Conservation (phyloP, 495 filamentous ascomycete genomes). For the Talaromyces adpressus region DNA sequence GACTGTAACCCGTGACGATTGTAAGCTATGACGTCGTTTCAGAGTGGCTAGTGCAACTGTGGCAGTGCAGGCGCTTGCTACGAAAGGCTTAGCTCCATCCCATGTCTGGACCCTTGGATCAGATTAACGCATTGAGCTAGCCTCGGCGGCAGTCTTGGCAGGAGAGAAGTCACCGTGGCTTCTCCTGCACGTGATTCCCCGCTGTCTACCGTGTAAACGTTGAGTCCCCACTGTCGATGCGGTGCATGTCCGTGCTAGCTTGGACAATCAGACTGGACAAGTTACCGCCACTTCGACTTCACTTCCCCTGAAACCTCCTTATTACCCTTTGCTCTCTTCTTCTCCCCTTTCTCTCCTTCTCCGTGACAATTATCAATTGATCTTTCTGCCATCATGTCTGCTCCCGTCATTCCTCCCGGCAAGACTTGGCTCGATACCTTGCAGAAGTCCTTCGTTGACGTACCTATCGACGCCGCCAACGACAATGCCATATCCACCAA, state of each 20-base stretch:
- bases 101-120: neutral
- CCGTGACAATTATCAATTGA: slow-evolving; percentile 1
- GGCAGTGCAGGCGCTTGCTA: neutral
- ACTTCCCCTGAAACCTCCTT: no score
- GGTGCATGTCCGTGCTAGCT: neutral
- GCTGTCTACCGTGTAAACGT: neutral
- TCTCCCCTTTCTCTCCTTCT: slow-evolving; percentile 7
- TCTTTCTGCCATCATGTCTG: slow-evolving; percentile 9
- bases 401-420: slow-evolving; percentile 44
- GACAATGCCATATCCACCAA: slow-evolving; percentile 72
- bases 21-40: neutral
- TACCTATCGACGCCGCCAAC: slow-evolving; percentile 63
- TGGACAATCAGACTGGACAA: neutral
- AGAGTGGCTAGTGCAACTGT: neutral
- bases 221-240: neutral
- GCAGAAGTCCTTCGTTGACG: slow-evolving; percentile 74
- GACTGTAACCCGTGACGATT: neutral
- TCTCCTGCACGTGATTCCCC: neutral
- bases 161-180: neutral
- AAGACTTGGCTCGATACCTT: slow-evolving; percentile 79
- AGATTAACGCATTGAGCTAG: neutral
- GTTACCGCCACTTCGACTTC: neutral
- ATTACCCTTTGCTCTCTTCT: slow-evolving; percentile 3
- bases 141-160: neutral
- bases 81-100: neutral